Evolutionary conservation across 1,139 yeast species (phyloP).

Genomic region (Pichia sp.): DNA sequence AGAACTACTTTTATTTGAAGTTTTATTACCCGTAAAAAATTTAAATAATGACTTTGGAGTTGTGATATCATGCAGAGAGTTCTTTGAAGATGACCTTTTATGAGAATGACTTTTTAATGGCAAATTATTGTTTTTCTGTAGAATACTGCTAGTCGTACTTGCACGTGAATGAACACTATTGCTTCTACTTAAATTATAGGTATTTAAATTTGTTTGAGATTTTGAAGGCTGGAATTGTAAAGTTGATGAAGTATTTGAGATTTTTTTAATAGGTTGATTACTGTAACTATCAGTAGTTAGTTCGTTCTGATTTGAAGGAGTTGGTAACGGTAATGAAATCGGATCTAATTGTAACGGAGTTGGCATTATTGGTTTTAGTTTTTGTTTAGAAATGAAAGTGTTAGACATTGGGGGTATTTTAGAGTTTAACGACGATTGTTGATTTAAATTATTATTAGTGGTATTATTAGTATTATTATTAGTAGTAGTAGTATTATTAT

Average conservation of each 20-base stretch:
- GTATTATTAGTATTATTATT: neutral
- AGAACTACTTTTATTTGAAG: conserved; percentile 1
- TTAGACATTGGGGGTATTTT: conserved; percentile 12
- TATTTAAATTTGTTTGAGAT: neutral
- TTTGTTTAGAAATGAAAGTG: neutral
- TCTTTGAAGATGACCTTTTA: conserved; percentile 25
- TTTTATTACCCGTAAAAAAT: conserved; percentile 21
- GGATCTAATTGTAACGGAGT: neutral
- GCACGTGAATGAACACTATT: conserved; percentile 6
- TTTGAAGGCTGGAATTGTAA: neutral
- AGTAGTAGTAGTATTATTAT: conserved; percentile 2
- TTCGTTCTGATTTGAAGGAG: too few relatives aligned
- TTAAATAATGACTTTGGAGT: conserved; percentile 31
- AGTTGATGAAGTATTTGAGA: neutral
- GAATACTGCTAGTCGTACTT: conserved; percentile 29
- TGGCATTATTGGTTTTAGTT: neutral
- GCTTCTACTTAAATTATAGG: conserved; percentile 3
- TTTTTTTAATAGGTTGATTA: neutral
- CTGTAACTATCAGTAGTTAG: too few relatives aligned
- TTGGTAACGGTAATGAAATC: conserved; percentile 1
- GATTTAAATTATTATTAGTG: neutral
- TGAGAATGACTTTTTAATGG: conserved; percentile 20
- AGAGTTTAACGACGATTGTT: neutral
- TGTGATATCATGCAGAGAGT: conserved; percentile 24
- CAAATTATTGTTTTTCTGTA: conserved; percentile 38